Evolutionary conservation across 768 basidiomycete species (phyloP), one percentile per base, ranked within the genome.

Genomic region (Termitomyces sp.): DNA sequence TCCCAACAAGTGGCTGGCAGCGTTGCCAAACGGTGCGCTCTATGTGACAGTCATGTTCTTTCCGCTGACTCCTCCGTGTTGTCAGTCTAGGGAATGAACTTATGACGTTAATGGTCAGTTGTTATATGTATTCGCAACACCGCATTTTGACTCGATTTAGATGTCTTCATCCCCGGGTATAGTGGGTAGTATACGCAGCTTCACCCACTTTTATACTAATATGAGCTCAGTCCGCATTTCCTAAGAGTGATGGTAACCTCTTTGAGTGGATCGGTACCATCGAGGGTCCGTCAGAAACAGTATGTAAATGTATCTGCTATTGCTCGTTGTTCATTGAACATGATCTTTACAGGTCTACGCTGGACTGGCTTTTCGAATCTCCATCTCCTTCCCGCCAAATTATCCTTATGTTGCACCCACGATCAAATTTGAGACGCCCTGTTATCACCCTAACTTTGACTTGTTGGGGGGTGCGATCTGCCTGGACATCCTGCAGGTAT

Each of bases 261-360:
- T 92, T 92, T 61, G 92, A 94, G 66, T 95, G 93, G 93, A 80
- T 84, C 5, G 93, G 92, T 7, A 92, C 91, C 43, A 89, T 95
- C 65, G 90, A 90, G 65, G 93, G 93, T 0, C 83, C 90, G 0
- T 63, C 81, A 39, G 89, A 81, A 62, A 94, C 92, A 16, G 89
- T 90, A 64, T 55, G 56, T 39, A 46, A 57, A 29, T 31, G 56
- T 49, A 18, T 29, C 16, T 44, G 46, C 18, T 37, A 42, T 46
- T 50, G 32, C 47, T 22, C 37, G 7, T 32, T 20, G 24, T 32
- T 39, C 39, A 14, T 42, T 29, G 46, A 44, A 60, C 55, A 59
- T 26, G 31, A 22, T 49, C 49, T 63, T 50, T 56, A n/a, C 42
- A 90, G 88, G 82, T 92, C 57, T 94, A 94, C 63, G 83, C 81